Base-by-base conservation (phyloP, 495 filamentous ascomycete species). In the Delitschia confertaspora region DNA sequence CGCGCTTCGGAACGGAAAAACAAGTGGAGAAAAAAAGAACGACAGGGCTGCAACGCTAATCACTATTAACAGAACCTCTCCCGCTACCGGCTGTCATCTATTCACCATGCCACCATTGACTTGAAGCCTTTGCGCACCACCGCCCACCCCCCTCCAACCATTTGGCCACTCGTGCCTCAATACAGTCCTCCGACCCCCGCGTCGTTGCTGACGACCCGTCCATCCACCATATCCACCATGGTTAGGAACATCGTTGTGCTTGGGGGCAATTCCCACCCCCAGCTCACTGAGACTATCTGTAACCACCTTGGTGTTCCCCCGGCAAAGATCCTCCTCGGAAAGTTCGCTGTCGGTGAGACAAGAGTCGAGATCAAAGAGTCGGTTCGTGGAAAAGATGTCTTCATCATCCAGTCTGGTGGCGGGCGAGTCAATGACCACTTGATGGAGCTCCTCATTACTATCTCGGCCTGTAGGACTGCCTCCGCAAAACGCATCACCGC, bases 311-410 rank as follows among this genome's bases (percentile, higher is more conserved):
- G 87, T 44, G 78, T 98, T 42, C 83, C 88, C 1, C 73, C 77
- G 2, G 83, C 85, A 22, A 81, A 84, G 51, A 81, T 87, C 43
- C 74, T 88, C 41, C 74, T 96, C 38, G 78, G 73, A 51, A 95
- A 95, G 67, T 98, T 98, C 65, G 79, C 82, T 11, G 85, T 89
- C 38, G 91, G 91, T 33, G 93, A 96, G 64, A 95, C 84, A 45
- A 79, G 93, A 23, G 87, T 93, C 45, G 91, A 96, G 65, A 91
- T 98, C 54, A 70, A 84, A 57, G 91, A 96, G 67, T 93, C 85
- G 17, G 88, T 98, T 29, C 84, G 91, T 53, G 93, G 82, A 44
- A 98, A 98, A 63, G 91, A 96, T 72, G 89, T 98, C 58, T 95
- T 93, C 65, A 93, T 95, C 62, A 83, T 96, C 52, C 88, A 96